Conservation (phyloP, 495 filamentous ascomycete species). For the Hypomontagnella monticulosa region DNA sequence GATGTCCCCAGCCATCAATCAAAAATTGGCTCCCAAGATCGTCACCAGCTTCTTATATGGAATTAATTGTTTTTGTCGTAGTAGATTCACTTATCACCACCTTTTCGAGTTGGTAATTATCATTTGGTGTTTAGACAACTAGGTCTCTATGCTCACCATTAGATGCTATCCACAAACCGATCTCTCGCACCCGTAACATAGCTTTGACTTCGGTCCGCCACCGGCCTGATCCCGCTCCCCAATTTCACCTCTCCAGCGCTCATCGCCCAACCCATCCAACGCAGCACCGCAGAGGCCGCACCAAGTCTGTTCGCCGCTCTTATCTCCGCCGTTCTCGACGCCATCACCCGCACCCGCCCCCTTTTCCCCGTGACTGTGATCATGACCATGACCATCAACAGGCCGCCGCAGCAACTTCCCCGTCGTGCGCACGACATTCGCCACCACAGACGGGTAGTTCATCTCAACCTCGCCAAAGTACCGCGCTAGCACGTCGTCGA, state of each 20-base stretch:
- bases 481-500: slow-evolving; percentile 87
- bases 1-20: too few relatives aligned
- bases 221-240: slow-evolving; percentile 37
- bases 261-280: slow-evolving; percentile 57
- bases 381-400: background rate
- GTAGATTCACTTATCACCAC: too few relatives aligned
- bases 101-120: too few relatives aligned
- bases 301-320: slow-evolving; percentile 6
- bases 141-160: background rate
- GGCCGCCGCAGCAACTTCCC: slow-evolving; percentile 69
- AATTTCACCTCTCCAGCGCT: slow-evolving; percentile 62
- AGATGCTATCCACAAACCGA: slow-evolving; percentile 50
- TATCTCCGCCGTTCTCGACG: background rate
- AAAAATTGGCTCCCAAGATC: too few relatives aligned
- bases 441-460: slow-evolving; percentile 89
- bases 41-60: too few relatives aligned
- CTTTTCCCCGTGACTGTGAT: background rate
- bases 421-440: slow-evolving; percentile 90
- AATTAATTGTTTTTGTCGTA: too few relatives aligned
- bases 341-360: too few relatives aligned
- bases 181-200: slow-evolving; percentile 66
- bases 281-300: slow-evolving; percentile 64
- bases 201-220: slow-evolving; percentile 4
- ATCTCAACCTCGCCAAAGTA: slow-evolving; percentile 90
- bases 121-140: too few relatives aligned